phyloP scores from a whole-genome alignment of 169 alveolate genomes.

The Cryptosporidium muris region DNA sequence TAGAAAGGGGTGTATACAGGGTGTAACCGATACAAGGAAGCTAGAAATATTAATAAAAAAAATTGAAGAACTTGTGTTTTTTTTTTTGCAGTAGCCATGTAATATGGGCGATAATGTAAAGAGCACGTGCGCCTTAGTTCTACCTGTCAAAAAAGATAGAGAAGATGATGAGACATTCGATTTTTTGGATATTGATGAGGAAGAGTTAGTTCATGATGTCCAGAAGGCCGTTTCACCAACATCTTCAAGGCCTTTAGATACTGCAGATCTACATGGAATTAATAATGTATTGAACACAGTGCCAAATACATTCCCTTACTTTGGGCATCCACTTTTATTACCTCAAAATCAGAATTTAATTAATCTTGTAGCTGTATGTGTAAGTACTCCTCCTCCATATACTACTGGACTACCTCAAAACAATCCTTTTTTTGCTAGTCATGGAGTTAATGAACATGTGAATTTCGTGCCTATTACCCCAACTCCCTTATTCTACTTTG shows the following conservation, averaged over 20 bases:
- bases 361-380: conserved; percentile 40
- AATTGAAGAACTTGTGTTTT: not conserved
- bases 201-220: conserved; percentile 57
- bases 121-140: too few relatives aligned
- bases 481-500: conserved; percentile 41
- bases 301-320: conserved; percentile 23
- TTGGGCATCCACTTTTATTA: conserved; percentile 41
- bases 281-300: conserved; percentile 11
- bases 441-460: conserved; percentile 48
- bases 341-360: conserved; percentile 24
- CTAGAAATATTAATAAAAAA: not conserved
- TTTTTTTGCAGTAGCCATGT: not conserved
- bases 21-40: not conserved
- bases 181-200: conserved; percentile 51
- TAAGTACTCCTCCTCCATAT: conserved; percentile 45
- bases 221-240: conserved; percentile 58
- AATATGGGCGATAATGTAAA: not conserved
- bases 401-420: conserved; percentile 48
- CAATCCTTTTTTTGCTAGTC: conserved; percentile 47
- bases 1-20: not conserved
- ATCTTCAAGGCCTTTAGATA: conserved; percentile 50
- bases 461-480: conserved; percentile 52
- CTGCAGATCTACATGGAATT: conserved; percentile 24
- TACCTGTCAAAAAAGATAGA: not conserved
- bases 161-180: conserved; percentile 22